A percentile compares a stretch with the other conserved stretches of the same genome.
Evolutionary conservation across 768 basidiomycete genomes (phyloP).

Genomic region (Lentinula guzmanii): DNA sequence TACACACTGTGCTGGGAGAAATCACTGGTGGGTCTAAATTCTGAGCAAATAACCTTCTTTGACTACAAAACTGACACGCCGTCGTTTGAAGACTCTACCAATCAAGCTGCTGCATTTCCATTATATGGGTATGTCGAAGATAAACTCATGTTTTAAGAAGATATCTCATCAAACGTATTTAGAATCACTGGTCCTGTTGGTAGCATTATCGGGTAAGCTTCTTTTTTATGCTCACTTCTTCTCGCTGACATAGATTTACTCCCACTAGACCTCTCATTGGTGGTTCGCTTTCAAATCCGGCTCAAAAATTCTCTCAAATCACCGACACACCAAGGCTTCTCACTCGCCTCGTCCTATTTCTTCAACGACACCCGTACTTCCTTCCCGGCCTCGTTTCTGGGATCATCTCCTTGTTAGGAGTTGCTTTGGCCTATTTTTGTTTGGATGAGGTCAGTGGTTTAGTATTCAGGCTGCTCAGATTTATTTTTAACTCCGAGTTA

Average conservation of each 20-base stretch:
- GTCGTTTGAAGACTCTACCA: slow-evolving; percentile 33
- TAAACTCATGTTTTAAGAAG: too few relatives aligned
- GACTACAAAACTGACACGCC: background rate
- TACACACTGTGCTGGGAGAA: slow-evolving; percentile 60
- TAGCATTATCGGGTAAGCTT: slow-evolving; percentile 46
- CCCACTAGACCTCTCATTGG: slow-evolving; percentile 51
- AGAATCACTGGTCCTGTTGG: slow-evolving; percentile 43
- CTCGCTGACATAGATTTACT: slow-evolving; percentile 35
- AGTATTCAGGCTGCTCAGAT: background rate
- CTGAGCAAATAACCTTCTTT: background rate
- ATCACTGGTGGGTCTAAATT: slow-evolving; percentile 34
- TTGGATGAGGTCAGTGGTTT: slow-evolving; percentile 45
- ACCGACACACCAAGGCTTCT: slow-evolving; percentile 8
- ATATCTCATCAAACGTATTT: background rate
- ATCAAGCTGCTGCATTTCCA: slow-evolving; percentile 54
- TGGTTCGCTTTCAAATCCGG: slow-evolving; percentile 54
- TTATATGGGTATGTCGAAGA: slow-evolving; percentile 46
- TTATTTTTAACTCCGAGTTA: background rate
- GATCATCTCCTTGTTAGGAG: slow-evolving; percentile 32
- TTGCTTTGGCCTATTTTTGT: slow-evolving; percentile 37
- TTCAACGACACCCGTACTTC: slow-evolving; percentile 50
- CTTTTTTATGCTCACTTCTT: background rate
- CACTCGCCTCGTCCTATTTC: slow-evolving; percentile 23
- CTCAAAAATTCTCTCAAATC: slow-evolving; percentile 39
- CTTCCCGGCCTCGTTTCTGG: slow-evolving; percentile 52